Percentiles rank a stretch among this genome's conserved stretches.
phyloP scores from a whole-genome alignment of 148 eudicot species.

The Selenicereus undatus region DNA sequence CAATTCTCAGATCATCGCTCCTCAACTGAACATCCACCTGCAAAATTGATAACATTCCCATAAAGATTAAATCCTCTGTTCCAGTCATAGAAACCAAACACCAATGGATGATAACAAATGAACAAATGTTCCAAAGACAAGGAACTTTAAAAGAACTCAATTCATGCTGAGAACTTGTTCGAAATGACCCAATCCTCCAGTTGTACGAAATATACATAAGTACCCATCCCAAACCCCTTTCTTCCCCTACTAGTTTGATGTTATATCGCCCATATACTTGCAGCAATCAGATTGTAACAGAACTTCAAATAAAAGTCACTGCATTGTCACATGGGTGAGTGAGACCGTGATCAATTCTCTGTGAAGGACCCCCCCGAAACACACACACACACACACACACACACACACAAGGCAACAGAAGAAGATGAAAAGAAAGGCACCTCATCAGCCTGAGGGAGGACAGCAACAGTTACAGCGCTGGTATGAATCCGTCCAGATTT shows the following conservation, averaged over 20 bases:
- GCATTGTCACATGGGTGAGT: background rate
- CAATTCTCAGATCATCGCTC: slow-evolving; percentile 77
- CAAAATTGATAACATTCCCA: background rate
- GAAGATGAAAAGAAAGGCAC: slow-evolving; percentile 28
- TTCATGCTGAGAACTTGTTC: background rate
- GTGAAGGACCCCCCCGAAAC: too few species aligned
- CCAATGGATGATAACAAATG: background rate
- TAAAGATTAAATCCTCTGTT: background rate
- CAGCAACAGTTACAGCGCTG: slow-evolving; percentile 89
- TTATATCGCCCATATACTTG: background rate
- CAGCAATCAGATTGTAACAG: background rate
- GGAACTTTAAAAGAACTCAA: background rate
- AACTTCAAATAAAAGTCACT: background rate
- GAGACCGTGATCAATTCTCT: background rate
- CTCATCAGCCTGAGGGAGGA: slow-evolving; percentile 98
- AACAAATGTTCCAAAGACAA: background rate
- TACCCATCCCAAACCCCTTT: background rate
- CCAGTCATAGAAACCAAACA: background rate
- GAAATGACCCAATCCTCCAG: background rate
- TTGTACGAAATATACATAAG: background rate
- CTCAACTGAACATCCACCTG: slow-evolving; percentile 91
- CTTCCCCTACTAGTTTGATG: background rate
- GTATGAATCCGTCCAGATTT: slow-evolving; percentile 95
- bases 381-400: too few species aligned
- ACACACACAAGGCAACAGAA: too few species aligned